Percentiles rank a stretch among this genome's conserved stretches.
These are phyloP conservation scores for Rauvolfia tetraphylla DNA, from an alignment of 257 asterid genomes.

Conservation along the genomic window DNA sequence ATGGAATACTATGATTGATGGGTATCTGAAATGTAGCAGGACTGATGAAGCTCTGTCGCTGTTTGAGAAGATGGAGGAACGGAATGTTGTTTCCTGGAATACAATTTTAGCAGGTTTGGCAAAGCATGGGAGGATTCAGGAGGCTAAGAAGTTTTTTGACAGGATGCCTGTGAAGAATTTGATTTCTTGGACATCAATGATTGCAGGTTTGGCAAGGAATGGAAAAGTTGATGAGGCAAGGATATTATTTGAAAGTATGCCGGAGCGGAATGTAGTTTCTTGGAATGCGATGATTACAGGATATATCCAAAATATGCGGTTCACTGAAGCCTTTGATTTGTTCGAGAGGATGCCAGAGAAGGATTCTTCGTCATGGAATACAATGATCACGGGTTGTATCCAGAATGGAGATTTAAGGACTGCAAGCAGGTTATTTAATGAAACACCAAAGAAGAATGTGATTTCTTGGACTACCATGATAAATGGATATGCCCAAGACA, in stretches of 20 bases:
- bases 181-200: slow-evolving; percentile 12
- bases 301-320: not conserved
- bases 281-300: slow-evolving; percentile 14
- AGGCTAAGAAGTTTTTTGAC: not conserved
- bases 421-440: not conserved
- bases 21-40: not conserved
- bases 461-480: slow-evolving; percentile 12
- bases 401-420: not conserved
- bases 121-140: not conserved
- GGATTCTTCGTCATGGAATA: slow-evolving; percentile 11
- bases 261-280: slow-evolving; percentile 6
- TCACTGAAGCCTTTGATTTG: slow-evolving; percentile 7
- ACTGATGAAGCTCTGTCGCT: slow-evolving; percentile 3
- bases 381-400: slow-evolving; percentile 4
- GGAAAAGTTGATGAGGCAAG: slow-evolving; percentile 10
- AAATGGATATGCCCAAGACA: slow-evolving; percentile 6
- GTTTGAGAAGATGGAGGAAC: slow-evolving; percentile 5
- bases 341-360: slow-evolving; percentile 10
- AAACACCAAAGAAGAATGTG: slow-evolving; percentile 11
- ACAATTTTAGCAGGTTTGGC: slow-evolving; percentile 9
- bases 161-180: slow-evolving; percentile 4
- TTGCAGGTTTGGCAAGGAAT: slow-evolving; percentile 5
- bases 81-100: slow-evolving; percentile 9
- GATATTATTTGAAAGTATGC: slow-evolving; percentile 11
- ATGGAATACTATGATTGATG: slow-evolving; percentile 9